phyloP scores from a whole-genome alignment of 2,329 filamentous ascomycete species.

The Dryadomyces quercivorus region DNA sequence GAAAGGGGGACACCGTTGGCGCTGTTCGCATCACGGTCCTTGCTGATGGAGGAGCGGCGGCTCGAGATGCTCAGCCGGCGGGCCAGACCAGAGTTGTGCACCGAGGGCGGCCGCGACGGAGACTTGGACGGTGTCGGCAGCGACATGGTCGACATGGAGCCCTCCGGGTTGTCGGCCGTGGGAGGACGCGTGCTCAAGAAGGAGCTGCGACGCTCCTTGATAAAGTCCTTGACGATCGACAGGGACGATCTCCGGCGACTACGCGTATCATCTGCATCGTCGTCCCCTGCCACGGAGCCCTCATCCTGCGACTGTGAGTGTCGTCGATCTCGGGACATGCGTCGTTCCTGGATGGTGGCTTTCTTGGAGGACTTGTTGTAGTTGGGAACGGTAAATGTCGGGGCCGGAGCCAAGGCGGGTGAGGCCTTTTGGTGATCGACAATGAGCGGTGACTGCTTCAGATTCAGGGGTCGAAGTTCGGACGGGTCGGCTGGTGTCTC shows the following conservation, averaged over 20 bases:
- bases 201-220: slow-evolving; percentile 45
- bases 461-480: slow-evolving; percentile 35
- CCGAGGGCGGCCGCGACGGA: slow-evolving; percentile 34
- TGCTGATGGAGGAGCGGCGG: slow-evolving; percentile 39
- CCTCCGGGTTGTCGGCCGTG: slow-evolving; percentile 29
- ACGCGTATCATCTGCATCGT: slow-evolving; percentile 11
- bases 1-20: slow-evolving; percentile 20
- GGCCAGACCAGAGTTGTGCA: slow-evolving; percentile 37
- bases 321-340: slow-evolving; percentile 29
- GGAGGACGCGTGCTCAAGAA: slow-evolving; percentile 29
- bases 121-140: slow-evolving; percentile 24
- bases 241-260: slow-evolving; percentile 43
- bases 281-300: slow-evolving; percentile 16
- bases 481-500: slow-evolving; percentile 28
- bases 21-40: slow-evolving; percentile 21
- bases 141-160: slow-evolving; percentile 13
- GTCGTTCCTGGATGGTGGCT: slow-evolving; percentile 35
- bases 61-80: slow-evolving; percentile 56
- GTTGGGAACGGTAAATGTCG: background rate
- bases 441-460: slow-evolving; percentile 46
- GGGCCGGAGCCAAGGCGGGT: slow-evolving; percentile 14
- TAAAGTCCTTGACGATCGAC: slow-evolving; percentile 46
- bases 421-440: slow-evolving; percentile 41
- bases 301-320: slow-evolving; percentile 24
- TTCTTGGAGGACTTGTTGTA: slow-evolving; percentile 14